Conservation (phyloP, 495 filamentous ascomycete species). For the Aeminium ludgeri region DNA sequence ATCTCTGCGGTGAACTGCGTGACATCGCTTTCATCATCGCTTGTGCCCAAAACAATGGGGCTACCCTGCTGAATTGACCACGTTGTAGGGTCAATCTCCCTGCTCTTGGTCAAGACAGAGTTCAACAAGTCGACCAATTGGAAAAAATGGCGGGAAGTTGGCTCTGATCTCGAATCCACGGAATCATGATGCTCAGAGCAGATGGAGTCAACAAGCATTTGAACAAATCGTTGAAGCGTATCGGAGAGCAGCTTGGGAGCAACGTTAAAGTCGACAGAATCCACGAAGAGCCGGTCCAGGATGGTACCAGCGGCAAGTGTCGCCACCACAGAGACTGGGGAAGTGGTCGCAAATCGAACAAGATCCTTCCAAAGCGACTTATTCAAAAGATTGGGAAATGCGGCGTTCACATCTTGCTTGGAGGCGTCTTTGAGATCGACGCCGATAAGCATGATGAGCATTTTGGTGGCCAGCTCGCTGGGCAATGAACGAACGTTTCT, state of each 20-base stretch:
- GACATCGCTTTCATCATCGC: not conserved
- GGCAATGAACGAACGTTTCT: not conserved
- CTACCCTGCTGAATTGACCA: too few relatives aligned
- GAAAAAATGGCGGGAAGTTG: not conserved
- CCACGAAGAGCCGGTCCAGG: constrained; percentile 4
- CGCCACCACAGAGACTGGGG: not conserved
- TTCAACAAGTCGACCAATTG: constrained; percentile 1
- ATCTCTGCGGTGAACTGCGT: constrained; percentile 2
- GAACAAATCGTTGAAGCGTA: constrained; percentile 13
- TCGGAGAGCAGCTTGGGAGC: constrained; percentile 14
- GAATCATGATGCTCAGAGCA: too few relatives aligned
- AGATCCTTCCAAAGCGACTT: constrained; percentile 10
- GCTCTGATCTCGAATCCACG: not conserved
- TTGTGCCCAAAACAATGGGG: not conserved
- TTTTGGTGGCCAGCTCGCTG: not conserved
- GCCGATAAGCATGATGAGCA: not conserved
- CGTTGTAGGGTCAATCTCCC: not conserved
- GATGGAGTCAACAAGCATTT: too few relatives aligned
- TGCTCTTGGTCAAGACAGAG: constrained; percentile 4
- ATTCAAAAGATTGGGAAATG: not conserved
- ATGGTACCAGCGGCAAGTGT: not conserved
- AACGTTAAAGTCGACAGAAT: too few relatives aligned
- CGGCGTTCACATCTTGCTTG: not conserved
- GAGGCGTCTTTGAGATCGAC: not conserved
- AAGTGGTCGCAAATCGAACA: constrained; percentile 2